Evolutionary conservation across 1,139 yeast species (phyloP).

Genomic region (Hyphopichia wangnamkhiaoensis): DNA sequence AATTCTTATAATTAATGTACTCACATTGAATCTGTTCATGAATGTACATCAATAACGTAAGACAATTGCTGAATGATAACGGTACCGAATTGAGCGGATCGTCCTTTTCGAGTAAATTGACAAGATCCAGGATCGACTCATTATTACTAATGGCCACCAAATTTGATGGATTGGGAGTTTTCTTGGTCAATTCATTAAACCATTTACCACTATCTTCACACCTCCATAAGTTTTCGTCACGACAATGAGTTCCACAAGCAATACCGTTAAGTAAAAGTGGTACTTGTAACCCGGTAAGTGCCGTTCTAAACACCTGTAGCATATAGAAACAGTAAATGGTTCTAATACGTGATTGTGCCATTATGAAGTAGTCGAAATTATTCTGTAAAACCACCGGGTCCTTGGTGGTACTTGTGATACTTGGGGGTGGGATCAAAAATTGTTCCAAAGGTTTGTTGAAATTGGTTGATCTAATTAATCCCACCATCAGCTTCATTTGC

Average conservation of each 20-base stretch:
- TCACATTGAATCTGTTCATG: slow-evolving; percentile 69
- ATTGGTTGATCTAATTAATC: slow-evolving; percentile 74
- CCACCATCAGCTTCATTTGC: slow-evolving; percentile 76
- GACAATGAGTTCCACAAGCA: slow-evolving; percentile 75
- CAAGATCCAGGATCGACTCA: slow-evolving; percentile 47
- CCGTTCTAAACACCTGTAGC: slow-evolving; percentile 68
- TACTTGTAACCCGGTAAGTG: slow-evolving; percentile 62
- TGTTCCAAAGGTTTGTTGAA: slow-evolving; percentile 71
- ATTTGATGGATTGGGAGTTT: neutral
- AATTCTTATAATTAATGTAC: slow-evolving; percentile 29
- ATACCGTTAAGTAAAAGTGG: slow-evolving; percentile 60
- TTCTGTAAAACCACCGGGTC: slow-evolving; percentile 30
- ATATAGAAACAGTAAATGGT: slow-evolving; percentile 80
- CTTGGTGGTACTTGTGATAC: slow-evolving; percentile 13
- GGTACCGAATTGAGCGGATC: slow-evolving; percentile 30
- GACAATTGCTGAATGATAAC: slow-evolving; percentile 57
- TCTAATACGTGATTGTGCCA: slow-evolving; percentile 82
- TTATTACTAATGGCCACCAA: slow-evolving; percentile 52
- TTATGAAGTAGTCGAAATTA: slow-evolving; percentile 72
- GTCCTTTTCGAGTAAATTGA: slow-evolving; percentile 50
- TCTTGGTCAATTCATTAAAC: slow-evolving; percentile 34
- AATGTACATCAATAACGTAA: slow-evolving; percentile 68
- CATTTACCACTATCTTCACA: slow-evolving; percentile 60
- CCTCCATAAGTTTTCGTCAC: slow-evolving; percentile 68
- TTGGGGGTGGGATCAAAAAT: slow-evolving; percentile 59